Percentiles rank a stretch among this genome's conserved stretches.
Evolutionary conservation across 129 eudicot genomes (phyloP).

Genomic region (Artemisia tridentata): DNA sequence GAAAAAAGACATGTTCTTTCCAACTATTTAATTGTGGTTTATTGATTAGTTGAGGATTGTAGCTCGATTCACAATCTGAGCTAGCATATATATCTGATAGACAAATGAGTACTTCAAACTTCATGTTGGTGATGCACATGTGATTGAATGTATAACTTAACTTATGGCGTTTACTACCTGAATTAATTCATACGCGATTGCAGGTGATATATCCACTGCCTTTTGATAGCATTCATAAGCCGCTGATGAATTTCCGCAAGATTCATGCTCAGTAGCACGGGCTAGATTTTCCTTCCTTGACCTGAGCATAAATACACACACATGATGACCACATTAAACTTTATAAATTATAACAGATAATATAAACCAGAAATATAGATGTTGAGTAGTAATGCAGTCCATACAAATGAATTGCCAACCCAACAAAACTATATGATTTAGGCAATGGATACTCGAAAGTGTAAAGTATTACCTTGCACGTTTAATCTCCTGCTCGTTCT

Average conservation of each 20-base stretch:
- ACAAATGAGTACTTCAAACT: background rate
- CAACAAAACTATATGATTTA: background rate
- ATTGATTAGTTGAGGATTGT: background rate
- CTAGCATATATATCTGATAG: constrained; percentile 12
- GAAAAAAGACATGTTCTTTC: background rate
- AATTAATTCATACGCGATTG: constrained; percentile 74
- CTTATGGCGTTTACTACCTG: constrained; percentile 46
- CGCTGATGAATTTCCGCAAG: constrained; percentile 76
- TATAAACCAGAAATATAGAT: background rate
- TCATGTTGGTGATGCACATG: constrained; percentile 9
- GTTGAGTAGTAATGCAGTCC: background rate
- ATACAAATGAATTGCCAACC: constrained; percentile 9
- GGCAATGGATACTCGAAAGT: background rate
- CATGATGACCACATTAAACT: background rate
- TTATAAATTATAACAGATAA: background rate
- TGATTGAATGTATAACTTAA: background rate
- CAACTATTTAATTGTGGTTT: background rate
- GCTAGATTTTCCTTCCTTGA: constrained; percentile 87
- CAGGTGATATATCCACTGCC: constrained; percentile 96
- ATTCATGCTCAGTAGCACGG: constrained; percentile 89
- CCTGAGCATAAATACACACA: constrained; percentile 39
- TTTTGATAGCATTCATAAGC: constrained; percentile 96
- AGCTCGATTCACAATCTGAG: constrained; percentile 1
- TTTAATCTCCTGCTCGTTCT: constrained; percentile 86
- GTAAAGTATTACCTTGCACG: constrained; percentile 66